phyloP scores from a whole-genome alignment of 768 basidiomycete genomes.

The Gymnopilus dilepis region DNA sequence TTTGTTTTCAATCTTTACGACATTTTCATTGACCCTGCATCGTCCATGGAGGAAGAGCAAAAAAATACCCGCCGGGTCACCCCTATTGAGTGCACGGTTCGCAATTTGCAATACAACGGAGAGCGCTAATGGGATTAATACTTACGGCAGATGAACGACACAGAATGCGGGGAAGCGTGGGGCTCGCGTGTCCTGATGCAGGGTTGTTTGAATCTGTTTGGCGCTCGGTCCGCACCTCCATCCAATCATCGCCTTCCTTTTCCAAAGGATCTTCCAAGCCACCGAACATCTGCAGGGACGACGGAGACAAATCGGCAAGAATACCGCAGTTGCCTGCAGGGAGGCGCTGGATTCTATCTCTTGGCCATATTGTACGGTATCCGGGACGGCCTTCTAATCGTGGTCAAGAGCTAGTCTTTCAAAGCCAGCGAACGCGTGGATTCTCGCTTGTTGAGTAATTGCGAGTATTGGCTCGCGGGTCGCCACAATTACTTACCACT shows the following conservation, averaged over 20 bases:
- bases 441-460: background rate
- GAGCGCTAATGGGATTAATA: background rate
- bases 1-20: background rate
- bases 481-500: background rate
- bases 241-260: background rate
- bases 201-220: background rate
- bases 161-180: conserved; percentile 6
- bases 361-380: background rate
- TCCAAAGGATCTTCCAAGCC: background rate
- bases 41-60: background rate
- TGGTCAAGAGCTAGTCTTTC: background rate
- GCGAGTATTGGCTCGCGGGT: conserved; percentile 6
- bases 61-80: background rate
- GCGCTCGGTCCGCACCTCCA: background rate
- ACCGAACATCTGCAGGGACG: background rate
- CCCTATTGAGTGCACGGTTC: background rate
- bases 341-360: too few relatives aligned
- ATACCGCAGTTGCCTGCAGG: background rate
- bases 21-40: background rate
- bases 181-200: conserved; percentile 5
- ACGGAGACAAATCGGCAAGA: background rate
- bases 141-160: conserved; percentile 1
- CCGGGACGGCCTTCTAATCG: background rate
- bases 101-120: background rate
- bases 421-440: background rate